Evolutionary conservation across 169 alveolate species (phyloP), one percentile per base, ranked within the genome.

Genomic region (Plasmodium gonderi): DNA sequence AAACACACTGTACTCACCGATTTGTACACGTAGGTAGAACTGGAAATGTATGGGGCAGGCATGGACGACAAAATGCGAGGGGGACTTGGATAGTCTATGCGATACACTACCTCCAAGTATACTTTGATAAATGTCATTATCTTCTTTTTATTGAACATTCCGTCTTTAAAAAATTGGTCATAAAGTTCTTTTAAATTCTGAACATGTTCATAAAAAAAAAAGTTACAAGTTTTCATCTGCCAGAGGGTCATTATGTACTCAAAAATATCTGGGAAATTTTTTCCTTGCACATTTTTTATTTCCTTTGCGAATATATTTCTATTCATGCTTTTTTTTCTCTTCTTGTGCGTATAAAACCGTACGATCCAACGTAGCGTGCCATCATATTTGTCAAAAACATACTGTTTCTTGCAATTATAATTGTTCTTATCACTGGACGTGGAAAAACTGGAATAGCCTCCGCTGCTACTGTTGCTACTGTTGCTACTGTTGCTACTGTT

Each of bases 141-240:
- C 42, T 75, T 87, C 31, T 74, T 87, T 29, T 87, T 87, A 75
- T 60, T 87, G 47, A 87, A 40, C 23, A 87, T 75, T 29, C 49
- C 65, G 69, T 87, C 93, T 87, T 54, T 87, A 87, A 87, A 87
- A 45, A 87, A 87, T 65, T 87, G 40, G n/a, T 38, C 38, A 60
- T 75, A 87, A 17, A 87, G 60, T 17, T 87, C 93, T 36, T 54
- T 87, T 67, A 87, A 49, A 26, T 74, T 87, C 23, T 75, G 89
- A 51, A 87, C 33, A 87, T 87, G 87, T 51, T 87, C 79, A 87
- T 87, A 87, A 60, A 87, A 87, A 75, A 87, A 87, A 51, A 87
- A 87, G 1, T 87, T 45, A 3, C 12, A 29, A 36, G 89, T 54
- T 51, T 36, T 36, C 31, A 49, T 23, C 33, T 75, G 17, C 93